Percentiles rank a stretch among this genome's conserved stretches.
Conservation (phyloP, 495 filamentous ascomycete species). For the Penicillium fimorum region DNA sequence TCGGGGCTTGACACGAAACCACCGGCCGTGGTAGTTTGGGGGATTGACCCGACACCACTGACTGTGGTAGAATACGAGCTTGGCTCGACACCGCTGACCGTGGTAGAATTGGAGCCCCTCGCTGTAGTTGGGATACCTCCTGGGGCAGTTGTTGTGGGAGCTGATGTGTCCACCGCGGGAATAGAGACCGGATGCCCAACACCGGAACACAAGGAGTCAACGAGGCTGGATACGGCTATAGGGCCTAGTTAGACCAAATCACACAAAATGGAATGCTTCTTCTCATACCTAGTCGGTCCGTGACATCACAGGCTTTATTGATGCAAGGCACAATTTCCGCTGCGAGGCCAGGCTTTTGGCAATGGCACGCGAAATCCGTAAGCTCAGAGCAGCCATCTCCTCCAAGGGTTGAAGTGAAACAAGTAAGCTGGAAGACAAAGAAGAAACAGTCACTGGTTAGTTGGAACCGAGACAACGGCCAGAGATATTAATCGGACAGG, state of each 20-base stretch:
- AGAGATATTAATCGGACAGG: conserved; percentile 4
- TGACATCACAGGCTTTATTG: conserved; percentile 9
- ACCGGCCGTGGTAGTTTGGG: neutral
- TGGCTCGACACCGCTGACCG: neutral
- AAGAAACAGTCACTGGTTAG: conserved; percentile 6
- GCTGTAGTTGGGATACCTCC: conserved; percentile 52
- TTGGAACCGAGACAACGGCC: neutral
- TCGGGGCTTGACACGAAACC: conserved; percentile 2
- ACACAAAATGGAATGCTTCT: conserved; percentile 1
- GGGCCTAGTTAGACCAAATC: conserved; percentile 2
- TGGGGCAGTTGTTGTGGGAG: conserved; percentile 32
- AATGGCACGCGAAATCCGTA: conserved; percentile 10
- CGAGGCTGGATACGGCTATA: conserved; percentile 9
- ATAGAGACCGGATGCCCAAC: conserved; percentile 4
- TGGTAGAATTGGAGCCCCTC: conserved; percentile 18
- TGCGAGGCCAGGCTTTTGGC: conserved; percentile 9
- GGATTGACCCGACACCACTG: conserved; percentile 3
- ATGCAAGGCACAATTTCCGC: conserved; percentile 8
- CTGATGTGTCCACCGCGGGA: conserved; percentile 1
- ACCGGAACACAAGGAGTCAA: conserved; percentile 8
- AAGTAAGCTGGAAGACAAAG: conserved; percentile 7
- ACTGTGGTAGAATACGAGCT: neutral
- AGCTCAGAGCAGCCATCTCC: conserved; percentile 9
- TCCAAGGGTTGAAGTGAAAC: conserved; percentile 1
- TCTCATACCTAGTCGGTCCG: conserved; percentile 7